These are phyloP conservation scores for Flaveria ramosissima DNA, from an alignment of 129 eudicot genomes.

Conservation along the genomic window DNA sequence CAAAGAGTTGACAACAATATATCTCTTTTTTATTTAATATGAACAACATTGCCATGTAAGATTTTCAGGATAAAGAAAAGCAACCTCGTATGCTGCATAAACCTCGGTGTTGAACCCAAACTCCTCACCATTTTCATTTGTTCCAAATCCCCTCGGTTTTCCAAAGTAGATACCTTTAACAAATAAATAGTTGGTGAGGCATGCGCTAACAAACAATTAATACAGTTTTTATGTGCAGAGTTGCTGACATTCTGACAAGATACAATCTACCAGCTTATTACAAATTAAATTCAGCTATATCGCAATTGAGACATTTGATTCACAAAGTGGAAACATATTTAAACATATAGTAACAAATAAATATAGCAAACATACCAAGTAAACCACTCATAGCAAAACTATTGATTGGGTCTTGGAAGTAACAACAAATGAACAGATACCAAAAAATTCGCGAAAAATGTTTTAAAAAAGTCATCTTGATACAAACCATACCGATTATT, in stretches of 20 bases:
- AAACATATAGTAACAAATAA: not conserved
- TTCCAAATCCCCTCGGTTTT: slow-evolving; percentile 91
- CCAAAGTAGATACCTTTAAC: slow-evolving; percentile 89
- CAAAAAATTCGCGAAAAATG: not conserved
- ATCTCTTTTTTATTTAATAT: not conserved
- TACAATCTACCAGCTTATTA: not conserved
- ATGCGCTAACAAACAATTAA: not conserved
- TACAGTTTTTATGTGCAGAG: not conserved
- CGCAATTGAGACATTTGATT: not conserved
- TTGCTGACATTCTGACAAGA: not conserved
- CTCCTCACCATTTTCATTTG: slow-evolving; percentile 81
- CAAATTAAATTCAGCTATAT: not conserved
- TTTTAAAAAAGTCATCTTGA: not conserved
- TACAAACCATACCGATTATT: not conserved
- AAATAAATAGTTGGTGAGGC: not conserved
- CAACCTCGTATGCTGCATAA: slow-evolving; percentile 84
- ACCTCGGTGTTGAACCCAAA: slow-evolving; percentile 90
- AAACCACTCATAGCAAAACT: too few relatives aligned
- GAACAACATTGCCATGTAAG: not conserved
- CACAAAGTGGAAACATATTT: not conserved
- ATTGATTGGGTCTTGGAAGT: too few relatives aligned
- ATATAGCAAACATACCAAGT: too few relatives aligned
- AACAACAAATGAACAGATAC: not conserved
- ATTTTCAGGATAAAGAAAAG: not conserved
- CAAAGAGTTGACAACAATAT: not conserved